Evolutionary conservation across 2,329 filamentous ascomycete genomes (phyloP).

Genomic region (Chrysoporthe puriensis): DNA sequence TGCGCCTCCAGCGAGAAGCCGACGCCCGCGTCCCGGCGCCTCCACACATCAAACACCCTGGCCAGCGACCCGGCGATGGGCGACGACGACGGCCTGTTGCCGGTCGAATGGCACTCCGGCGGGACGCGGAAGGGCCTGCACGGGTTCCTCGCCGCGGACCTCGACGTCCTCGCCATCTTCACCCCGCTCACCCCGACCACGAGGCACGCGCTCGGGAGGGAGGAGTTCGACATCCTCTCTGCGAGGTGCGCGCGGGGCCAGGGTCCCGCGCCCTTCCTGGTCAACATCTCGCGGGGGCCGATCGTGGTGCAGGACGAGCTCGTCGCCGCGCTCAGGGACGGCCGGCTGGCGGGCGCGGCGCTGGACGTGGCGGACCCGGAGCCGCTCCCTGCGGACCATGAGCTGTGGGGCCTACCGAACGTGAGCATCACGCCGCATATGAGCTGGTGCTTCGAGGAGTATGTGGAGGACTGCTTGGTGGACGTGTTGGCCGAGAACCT

Average conservation of each 20-base stretch:
- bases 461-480: slow-evolving; percentile 11
- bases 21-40: slow-evolving; percentile 9
- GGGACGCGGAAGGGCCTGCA: slow-evolving; percentile 2
- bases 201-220: not conserved
- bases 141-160: slow-evolving; percentile 12
- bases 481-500: slow-evolving; percentile 19
- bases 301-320: slow-evolving; percentile 17
- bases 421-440: slow-evolving; percentile 23
- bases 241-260: not conserved
- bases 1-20: slow-evolving; percentile 1
- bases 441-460: slow-evolving; percentile 17
- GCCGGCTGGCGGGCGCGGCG: slow-evolving; percentile 13
- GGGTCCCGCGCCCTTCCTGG: slow-evolving; percentile 7
- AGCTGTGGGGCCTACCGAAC: slow-evolving; percentile 16
- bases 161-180: slow-evolving; percentile 21
- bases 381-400: slow-evolving; percentile 17
- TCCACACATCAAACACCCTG: not conserved
- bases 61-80: slow-evolving; percentile 1
- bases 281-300: slow-evolving; percentile 16
- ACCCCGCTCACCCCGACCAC: slow-evolving; percentile 6
- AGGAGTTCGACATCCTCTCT: slow-evolving; percentile 17
- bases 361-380: slow-evolving; percentile 19
- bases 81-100: slow-evolving; percentile 14
- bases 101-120: slow-evolving; percentile 17
- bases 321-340: slow-evolving; percentile 21